Conservation (phyloP, 108 stramenopile species). For the Stephanodiscus triporus region DNA sequence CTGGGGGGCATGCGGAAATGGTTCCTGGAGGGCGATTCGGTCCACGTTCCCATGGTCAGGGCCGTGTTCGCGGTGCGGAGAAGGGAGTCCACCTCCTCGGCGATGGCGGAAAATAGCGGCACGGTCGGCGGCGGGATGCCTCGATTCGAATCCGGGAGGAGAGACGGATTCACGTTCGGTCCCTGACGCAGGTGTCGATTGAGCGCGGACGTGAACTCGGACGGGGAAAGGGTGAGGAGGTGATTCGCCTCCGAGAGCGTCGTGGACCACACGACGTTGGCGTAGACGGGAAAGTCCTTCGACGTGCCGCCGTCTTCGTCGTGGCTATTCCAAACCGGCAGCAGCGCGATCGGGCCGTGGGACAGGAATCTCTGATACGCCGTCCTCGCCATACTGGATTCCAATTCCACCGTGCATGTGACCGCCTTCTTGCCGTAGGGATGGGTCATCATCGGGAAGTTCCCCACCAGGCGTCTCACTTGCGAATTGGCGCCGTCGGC, state of each 20-base stretch:
- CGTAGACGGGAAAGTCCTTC: constrained; percentile 49
- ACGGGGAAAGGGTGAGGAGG: constrained; percentile 36
- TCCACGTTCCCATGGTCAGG: constrained; percentile 57
- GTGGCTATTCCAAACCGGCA: constrained; percentile 67
- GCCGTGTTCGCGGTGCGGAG: constrained; percentile 47
- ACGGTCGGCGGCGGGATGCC: not conserved
- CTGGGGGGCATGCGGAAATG: constrained; percentile 53
- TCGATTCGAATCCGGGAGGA: constrained; percentile 12
- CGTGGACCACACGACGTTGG: constrained; percentile 88
- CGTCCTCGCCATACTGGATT: constrained; percentile 44
- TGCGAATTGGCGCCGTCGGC: constrained; percentile 85
- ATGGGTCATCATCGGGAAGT: constrained; percentile 47
- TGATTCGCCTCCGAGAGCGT: constrained; percentile 59
- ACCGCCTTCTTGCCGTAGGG: constrained; percentile 76
- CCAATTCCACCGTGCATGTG: constrained; percentile 78
- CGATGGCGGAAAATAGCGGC: constrained; percentile 25
- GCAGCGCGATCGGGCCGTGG: constrained; percentile 76
- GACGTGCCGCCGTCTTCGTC: not conserved
- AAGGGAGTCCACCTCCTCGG: constrained; percentile 46
- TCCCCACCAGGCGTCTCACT: constrained; percentile 58
- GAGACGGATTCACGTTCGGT: constrained; percentile 56
- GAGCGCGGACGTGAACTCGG: constrained; percentile 50
- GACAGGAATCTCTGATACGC: constrained; percentile 83
- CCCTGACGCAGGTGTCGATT: constrained; percentile 71
- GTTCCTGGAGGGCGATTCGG: constrained; percentile 58